These are phyloP conservation scores for Novymonas esmeraldas DNA, from an alignment of 208 protist species.

Conservation along the genomic window DNA sequence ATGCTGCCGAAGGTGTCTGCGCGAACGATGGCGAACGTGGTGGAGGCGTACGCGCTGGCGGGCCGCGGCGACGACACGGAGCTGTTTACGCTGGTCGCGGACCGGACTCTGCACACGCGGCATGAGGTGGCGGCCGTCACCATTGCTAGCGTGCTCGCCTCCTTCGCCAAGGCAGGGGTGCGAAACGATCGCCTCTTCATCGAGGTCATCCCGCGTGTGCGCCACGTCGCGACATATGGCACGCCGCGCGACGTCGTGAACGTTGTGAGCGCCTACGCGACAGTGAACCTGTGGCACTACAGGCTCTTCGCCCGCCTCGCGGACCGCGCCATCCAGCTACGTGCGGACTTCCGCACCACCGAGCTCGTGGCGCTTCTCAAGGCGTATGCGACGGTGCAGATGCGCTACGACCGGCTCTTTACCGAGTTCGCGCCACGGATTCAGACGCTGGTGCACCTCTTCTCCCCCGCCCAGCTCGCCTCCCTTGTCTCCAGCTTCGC, in stretches of 20 bases:
- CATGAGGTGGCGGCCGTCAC: conserved; percentile 63
- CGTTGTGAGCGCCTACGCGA: conserved; percentile 77
- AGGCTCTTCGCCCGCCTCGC: conserved; percentile 82
- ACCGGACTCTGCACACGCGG: conserved; percentile 64
- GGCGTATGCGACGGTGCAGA: conserved; percentile 71
- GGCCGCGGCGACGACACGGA: conserved; percentile 47
- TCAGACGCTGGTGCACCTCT: conserved; percentile 61
- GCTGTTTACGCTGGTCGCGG: conserved; percentile 75
- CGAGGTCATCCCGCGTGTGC: conserved; percentile 78
- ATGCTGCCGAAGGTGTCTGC: conserved; percentile 56
- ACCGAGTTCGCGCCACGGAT: conserved; percentile 68
- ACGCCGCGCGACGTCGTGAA: conserved; percentile 72
- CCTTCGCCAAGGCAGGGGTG: conserved; percentile 65
- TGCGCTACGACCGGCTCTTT: conserved; percentile 82
- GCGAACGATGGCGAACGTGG: conserved; percentile 49
- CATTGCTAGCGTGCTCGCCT: conserved; percentile 67
- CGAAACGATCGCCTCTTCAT: conserved; percentile 82
- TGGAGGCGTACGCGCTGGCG: conserved; percentile 55
- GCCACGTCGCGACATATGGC: conserved; percentile 79
- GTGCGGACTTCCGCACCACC: conserved; percentile 52
- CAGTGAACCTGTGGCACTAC: conserved; percentile 86
- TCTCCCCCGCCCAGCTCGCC: conserved; percentile 43
- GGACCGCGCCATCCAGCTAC: conserved; percentile 73
- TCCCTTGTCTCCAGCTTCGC: conserved; percentile 59
- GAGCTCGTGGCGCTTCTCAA: conserved; percentile 52